phyloP scores from a whole-genome alignment of 164 flowering plant genomes.

The Dillenia suffruticosa region DNA sequence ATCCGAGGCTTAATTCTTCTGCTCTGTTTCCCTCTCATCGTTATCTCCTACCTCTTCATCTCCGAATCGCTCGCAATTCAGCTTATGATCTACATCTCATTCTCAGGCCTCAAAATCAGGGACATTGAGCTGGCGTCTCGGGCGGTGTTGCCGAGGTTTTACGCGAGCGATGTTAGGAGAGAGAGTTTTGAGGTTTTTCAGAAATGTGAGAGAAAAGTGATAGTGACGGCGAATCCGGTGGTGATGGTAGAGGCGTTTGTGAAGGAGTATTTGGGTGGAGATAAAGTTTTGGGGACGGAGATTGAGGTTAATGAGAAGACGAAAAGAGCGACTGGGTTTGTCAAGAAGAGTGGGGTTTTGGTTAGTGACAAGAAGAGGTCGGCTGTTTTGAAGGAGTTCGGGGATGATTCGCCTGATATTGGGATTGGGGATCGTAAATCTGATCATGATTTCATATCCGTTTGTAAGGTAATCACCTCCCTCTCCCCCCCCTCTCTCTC shows the following conservation, averaged over 20 bases:
- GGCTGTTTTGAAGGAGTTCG: constrained; percentile 69
- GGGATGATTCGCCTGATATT: constrained; percentile 62
- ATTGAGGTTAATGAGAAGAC: constrained; percentile 80
- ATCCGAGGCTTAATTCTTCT: constrained; percentile 73
- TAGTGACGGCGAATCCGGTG: constrained; percentile 86
- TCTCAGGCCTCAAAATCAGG: constrained; percentile 62
- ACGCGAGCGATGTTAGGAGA: constrained; percentile 69
- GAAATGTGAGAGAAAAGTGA: constrained; percentile 54
- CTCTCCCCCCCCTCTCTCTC: no score
- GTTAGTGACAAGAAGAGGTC: constrained; percentile 54
- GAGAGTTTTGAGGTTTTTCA: constrained; percentile 73
- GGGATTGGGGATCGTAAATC: constrained; percentile 82
- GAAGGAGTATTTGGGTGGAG: constrained; percentile 72
- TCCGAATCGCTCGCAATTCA: constrained; percentile 76
- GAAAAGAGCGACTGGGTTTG: constrained; percentile 80
- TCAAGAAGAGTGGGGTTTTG: constrained; percentile 67
- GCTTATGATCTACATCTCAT: constrained; percentile 73
- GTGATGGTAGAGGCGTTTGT: constrained; percentile 89
- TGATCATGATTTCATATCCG: constrained; percentile 81
- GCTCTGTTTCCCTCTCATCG: constrained; percentile 59
- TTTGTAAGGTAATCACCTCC: constrained; percentile 65
- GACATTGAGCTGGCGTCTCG: constrained; percentile 83
- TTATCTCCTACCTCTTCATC: constrained; percentile 55
- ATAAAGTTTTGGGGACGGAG: constrained; percentile 89
- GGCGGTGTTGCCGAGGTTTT: constrained; percentile 80